Conservation (phyloP, 2,329 filamentous ascomycete genomes). For the Ophiocordyceps unilateralis region DNA sequence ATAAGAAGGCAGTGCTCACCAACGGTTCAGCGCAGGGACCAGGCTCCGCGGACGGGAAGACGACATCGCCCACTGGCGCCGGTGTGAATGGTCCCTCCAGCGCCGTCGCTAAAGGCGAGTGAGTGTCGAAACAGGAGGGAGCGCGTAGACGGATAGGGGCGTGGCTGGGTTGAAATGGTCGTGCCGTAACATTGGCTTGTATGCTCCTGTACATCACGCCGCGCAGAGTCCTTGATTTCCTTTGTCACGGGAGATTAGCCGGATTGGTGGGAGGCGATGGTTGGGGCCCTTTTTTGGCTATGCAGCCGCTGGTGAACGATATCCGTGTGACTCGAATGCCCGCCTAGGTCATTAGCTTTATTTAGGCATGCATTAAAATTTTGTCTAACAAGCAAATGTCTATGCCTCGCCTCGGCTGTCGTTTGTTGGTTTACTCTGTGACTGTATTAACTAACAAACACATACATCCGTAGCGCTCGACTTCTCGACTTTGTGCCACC, state of each 20-base stretch:
- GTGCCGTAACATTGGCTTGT: neutral
- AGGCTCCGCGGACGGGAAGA: conserved; percentile 34
- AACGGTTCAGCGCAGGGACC: conserved; percentile 29
- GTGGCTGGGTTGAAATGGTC: neutral
- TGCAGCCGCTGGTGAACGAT: conserved; percentile 11
- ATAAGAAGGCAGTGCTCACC: conserved; percentile 39
- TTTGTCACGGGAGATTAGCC: conserved; percentile 5
- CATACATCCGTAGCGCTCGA: too few species aligned
- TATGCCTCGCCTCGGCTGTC: neutral
- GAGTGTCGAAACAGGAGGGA: conserved; percentile 1
- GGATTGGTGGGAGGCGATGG: neutral
- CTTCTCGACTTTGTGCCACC: too few species aligned
- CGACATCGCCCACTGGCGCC: conserved; percentile 26
- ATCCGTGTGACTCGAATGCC: conserved; percentile 5
- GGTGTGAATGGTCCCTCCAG: conserved; percentile 22
- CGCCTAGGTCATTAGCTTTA: too few species aligned
- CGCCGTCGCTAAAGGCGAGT: conserved; percentile 27
- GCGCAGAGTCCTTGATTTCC: conserved; percentile 2
- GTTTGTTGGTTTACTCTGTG: too few species aligned
- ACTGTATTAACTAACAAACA: too few species aligned
- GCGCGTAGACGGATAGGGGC: neutral
- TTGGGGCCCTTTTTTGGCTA: conserved; percentile 12
- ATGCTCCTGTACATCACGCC: neutral
- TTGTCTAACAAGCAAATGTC: too few species aligned
- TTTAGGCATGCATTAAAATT: too few species aligned